Percentiles rank a stretch among this genome's conserved stretches.
These are phyloP conservation scores for Rhytidiadelphus loreus DNA, from an alignment of 225 moss, liverwort and hornwort species.

Conservation along the genomic window DNA sequence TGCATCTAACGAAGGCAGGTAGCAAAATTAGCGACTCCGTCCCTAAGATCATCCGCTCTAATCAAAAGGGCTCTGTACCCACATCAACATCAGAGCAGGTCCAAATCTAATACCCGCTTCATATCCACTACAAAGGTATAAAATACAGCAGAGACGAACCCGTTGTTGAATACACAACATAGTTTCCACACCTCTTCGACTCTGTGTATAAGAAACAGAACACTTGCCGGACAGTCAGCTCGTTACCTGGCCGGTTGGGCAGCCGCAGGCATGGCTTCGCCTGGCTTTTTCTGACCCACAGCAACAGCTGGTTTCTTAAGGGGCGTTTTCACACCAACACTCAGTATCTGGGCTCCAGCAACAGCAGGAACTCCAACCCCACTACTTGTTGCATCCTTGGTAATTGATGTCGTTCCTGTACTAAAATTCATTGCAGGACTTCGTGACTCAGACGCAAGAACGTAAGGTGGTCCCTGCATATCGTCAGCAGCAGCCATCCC, in stretches of 20 bases:
- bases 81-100: background rate
- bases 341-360: conserved; percentile 11
- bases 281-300: conserved; percentile 83
- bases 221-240: background rate
- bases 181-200: background rate
- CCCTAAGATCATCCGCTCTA: background rate
- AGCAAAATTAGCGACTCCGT: background rate
- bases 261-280: conserved; percentile 36
- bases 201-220: background rate
- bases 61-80: background rate
- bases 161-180: background rate
- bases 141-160: background rate
- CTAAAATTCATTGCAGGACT: conserved; percentile 28
- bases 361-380: conserved; percentile 19
- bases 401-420: background rate
- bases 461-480: conserved; percentile 43
- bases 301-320: conserved; percentile 49
- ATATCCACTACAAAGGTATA: background rate
- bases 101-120: background rate
- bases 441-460: conserved; percentile 18
- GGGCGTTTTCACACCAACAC: conserved; percentile 46
- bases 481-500: background rate
- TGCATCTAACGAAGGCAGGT: background rate
- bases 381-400: conserved; percentile 15
- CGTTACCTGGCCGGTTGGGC: conserved; percentile 72